Evolutionary conservation across 73 alveolate genomes (phyloP), one percentile per base, ranked within the genome.

Genomic region (Paramecium sonneborni): DNA sequence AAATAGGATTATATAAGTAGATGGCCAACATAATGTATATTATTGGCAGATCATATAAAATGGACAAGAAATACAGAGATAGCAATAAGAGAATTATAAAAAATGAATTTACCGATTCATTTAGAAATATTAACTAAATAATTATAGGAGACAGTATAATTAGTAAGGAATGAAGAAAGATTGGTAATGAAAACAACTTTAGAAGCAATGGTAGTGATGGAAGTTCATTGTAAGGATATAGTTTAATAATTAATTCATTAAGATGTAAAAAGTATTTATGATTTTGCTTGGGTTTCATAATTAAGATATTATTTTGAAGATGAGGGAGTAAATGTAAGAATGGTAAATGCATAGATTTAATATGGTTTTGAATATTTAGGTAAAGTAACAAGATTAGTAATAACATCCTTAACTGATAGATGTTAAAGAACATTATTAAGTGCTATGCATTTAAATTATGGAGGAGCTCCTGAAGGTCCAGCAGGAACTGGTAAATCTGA

Each of bases 401-500:
- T 98, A 37, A 98, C 99, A 6, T 99, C 99, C 5, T 96, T 98
- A 74, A 98, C 99, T 5, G 99, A 98, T 90, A 87, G 99, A 43
- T 97, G 99, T 85, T 98, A 97, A 94, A 95, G 99, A 93, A 97
- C 99, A 26, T 93, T 97, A 89, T 95, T 97, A 89, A 99, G 99
- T 2, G 99, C 99, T 20, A 92, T 96, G 95, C 96, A 96, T 92
- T 94, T 95, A 52, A 95, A 93, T 86, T 97, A 97, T 89, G 99
- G 99, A 41, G 99, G 99, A 0, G 99, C 99, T 6, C 99, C 99
- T 7, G 99, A 97, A 84, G 99, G 99, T 5, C 99, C 99, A 3
- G 99, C 99, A 5, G 99, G 99, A 37, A 97, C 99, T 1, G 99
- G 99, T 15, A 98, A 98, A 92, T 97, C 99, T 35, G 99, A 98